Conservation (phyloP, 192 early-diverging fungal genomes). For the Phlyctochytrium planicorne region DNA sequence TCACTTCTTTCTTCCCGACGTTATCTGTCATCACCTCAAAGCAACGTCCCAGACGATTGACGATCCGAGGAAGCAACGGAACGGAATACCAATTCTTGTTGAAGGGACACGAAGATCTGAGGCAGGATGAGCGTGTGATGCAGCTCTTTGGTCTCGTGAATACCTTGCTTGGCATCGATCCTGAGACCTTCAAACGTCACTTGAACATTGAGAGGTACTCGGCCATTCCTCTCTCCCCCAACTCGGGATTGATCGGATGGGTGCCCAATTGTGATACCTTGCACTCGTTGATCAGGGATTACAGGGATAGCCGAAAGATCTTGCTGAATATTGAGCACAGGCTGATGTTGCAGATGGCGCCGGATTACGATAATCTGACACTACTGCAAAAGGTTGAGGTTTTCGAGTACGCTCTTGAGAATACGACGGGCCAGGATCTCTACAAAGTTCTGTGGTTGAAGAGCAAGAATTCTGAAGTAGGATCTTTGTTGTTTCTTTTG, state of each 20-base stretch:
- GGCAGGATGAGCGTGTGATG: constrained; percentile 99
- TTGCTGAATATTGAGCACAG: constrained; percentile 87
- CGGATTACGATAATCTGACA: constrained; percentile 85
- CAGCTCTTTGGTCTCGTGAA: constrained; percentile 97
- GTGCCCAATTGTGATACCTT: constrained; percentile 87
- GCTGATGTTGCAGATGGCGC: constrained; percentile 88
- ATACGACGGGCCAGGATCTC: constrained; percentile 88
- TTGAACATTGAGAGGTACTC: constrained; percentile 87
- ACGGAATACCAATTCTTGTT: constrained; percentile 85
- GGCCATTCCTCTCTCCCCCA: constrained; percentile 91
- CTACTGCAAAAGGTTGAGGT: constrained; percentile 90
- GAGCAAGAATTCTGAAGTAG: constrained; percentile 87
- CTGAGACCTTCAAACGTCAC: constrained; percentile 88
- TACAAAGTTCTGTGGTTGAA: constrained; percentile 92
- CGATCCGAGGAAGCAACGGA: constrained; percentile 86
- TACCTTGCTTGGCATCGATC: constrained; percentile 75
- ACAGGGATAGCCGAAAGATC: constrained; percentile 78
- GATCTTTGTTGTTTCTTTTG: not conserved
- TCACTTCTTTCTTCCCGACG: constrained; percentile 79
- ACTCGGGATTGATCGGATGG: constrained; percentile 94
- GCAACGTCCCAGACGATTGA: constrained; percentile 83
- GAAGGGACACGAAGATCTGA: constrained; percentile 97
- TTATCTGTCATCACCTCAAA: constrained; percentile 89
- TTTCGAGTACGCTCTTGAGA: constrained; percentile 89
- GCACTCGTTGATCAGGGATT: constrained; percentile 80